These are phyloP conservation scores for Aspergillus carbonarius DNA, from an alignment of 2,329 filamentous ascomycete genomes.

Conservation along the genomic window DNA sequence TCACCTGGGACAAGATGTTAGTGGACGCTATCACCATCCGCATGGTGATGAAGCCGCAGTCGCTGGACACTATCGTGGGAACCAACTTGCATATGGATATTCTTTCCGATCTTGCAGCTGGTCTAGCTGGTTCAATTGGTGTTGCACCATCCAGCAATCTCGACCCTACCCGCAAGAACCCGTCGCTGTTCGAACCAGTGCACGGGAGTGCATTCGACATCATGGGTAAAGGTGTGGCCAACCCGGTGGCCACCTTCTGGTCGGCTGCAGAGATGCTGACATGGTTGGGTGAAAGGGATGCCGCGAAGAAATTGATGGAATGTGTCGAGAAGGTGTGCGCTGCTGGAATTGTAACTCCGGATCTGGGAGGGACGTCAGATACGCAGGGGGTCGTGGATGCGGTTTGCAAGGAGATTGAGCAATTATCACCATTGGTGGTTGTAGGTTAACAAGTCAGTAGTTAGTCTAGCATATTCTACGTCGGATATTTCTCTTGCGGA, in stretches of 20 bases:
- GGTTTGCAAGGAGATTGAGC: constrained; percentile 51
- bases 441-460: neutral
- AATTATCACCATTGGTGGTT: neutral
- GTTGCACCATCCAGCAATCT: constrained; percentile 69
- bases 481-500: too few species aligned
- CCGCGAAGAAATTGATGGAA: constrained; percentile 57
- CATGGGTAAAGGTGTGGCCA: constrained; percentile 59
- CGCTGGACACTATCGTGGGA: constrained; percentile 54
- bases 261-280: constrained; percentile 66
- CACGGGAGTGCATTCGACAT: constrained; percentile 66
- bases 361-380: constrained; percentile 57
- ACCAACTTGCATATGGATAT: constrained; percentile 63
- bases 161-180: constrained; percentile 61
- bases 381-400: constrained; percentile 61
- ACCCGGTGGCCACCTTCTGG: constrained; percentile 67
- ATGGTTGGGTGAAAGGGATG: constrained; percentile 59
- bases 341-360: constrained; percentile 54
- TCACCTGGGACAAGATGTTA: constrained; percentile 55
- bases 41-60: constrained; percentile 53
- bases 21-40: constrained; percentile 58
- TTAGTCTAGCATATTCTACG: too few species aligned
- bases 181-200: constrained; percentile 63
- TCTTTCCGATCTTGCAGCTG: constrained; percentile 67
- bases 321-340: constrained; percentile 61
- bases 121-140: constrained; percentile 67